Conservation (phyloP, 306 rosid genomes). For the Alnus glutinosa region DNA sequence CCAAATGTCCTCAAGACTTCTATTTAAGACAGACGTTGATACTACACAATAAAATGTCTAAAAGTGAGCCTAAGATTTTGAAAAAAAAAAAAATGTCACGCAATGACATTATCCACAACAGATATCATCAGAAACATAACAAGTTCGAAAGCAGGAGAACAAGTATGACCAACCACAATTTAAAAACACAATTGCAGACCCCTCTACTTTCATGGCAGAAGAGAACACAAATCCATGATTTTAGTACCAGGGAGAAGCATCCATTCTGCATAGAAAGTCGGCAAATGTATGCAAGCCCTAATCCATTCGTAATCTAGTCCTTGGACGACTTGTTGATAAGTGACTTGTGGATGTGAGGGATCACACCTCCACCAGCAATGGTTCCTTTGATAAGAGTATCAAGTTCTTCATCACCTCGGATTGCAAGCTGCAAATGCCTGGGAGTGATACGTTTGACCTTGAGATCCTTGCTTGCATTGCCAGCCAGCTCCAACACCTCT, state of each 20-base stretch:
- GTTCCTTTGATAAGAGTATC: constrained; percentile 75
- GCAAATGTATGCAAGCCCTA: constrained; percentile 9
- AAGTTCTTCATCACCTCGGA: constrained; percentile 75
- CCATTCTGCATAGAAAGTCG: constrained; percentile 13
- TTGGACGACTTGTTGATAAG: constrained; percentile 79
- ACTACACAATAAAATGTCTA: constrained; percentile 9
- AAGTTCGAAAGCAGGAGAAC: constrained; percentile 28
- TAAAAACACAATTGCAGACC: constrained; percentile 29
- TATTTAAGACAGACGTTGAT: neutral
- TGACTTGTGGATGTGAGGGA: constrained; percentile 77
- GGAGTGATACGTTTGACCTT: constrained; percentile 77
- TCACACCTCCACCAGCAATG: constrained; percentile 77
- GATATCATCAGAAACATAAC: constrained; percentile 26
- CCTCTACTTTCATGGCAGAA: constrained; percentile 26
- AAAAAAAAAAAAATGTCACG: neutral
- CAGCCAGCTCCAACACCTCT: constrained; percentile 75
- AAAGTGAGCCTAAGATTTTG: constrained; percentile 6
- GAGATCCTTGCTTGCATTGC: constrained; percentile 78
- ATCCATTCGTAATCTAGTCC: constrained; percentile 44
- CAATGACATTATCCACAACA: constrained; percentile 30
- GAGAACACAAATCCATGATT: constrained; percentile 29
- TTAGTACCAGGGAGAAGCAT: constrained; percentile 22
- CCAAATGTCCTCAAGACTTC: constrained; percentile 1
- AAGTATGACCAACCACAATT: constrained; percentile 29
- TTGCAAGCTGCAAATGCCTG: constrained; percentile 77